phyloP scores from a whole-genome alignment of 192 early-diverging fungal species.

The Lobulomyces angularis region DNA sequence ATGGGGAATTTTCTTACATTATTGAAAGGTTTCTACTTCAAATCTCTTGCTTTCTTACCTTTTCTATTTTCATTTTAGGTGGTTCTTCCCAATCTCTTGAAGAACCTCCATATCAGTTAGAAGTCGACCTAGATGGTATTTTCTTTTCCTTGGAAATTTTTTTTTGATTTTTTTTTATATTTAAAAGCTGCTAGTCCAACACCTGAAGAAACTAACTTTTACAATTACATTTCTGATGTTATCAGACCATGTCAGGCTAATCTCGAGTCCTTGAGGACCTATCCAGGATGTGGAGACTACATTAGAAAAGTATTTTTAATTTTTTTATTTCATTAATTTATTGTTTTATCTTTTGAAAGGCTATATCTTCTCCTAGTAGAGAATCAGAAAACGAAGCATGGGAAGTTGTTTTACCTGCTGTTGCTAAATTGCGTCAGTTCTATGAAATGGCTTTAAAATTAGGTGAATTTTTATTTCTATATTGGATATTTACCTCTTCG shows the following conservation, averaged over 20 bases:
- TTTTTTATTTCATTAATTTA: background rate
- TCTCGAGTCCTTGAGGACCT: constrained; percentile 41
- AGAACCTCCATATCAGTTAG: too few relatives aligned
- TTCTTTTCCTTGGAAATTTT: too few relatives aligned
- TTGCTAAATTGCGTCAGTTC: constrained; percentile 62
- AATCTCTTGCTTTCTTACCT: too few relatives aligned
- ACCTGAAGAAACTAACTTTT: constrained; percentile 49
- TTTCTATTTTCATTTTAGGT: too few relatives aligned
- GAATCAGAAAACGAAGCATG: constrained; percentile 84
- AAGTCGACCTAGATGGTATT: too few relatives aligned
- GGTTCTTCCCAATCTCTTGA: too few relatives aligned
- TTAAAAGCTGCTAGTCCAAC: constrained; percentile 33
- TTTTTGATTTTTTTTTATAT: constrained; percentile 8
- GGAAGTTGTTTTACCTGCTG: constrained; percentile 70
- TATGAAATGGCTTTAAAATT: constrained; percentile 68
- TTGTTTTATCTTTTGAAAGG: constrained; percentile 26
- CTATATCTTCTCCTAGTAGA: constrained; percentile 69
- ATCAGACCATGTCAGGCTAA: constrained; percentile 38
- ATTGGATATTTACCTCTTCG: background rate
- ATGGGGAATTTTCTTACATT: too few relatives aligned
- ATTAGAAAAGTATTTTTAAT: constrained; percentile 45
- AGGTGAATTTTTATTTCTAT: constrained; percentile 31
- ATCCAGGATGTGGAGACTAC: constrained; percentile 55
- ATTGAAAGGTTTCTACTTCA: too few relatives aligned
- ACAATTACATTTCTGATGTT: constrained; percentile 38